Conservation (phyloP, 257 asterid genomes). For the Ocimum tenuiflorum region DNA sequence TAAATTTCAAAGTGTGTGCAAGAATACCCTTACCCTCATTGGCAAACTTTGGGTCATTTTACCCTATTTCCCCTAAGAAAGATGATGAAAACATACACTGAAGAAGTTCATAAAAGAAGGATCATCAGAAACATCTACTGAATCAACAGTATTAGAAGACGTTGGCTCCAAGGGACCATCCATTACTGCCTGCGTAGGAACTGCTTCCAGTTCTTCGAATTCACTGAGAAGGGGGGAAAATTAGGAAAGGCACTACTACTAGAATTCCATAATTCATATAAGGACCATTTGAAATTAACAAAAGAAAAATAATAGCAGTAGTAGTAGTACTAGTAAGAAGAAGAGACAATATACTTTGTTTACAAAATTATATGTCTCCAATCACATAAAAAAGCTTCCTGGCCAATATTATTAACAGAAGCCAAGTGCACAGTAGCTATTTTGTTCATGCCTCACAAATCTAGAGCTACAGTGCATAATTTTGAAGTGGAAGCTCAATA, state of each 20-base stretch:
- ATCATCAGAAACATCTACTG: slow-evolving; percentile 56
- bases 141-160: slow-evolving; percentile 40
- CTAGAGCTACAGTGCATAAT: background rate
- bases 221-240: slow-evolving; percentile 40
- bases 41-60: no score
- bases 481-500: background rate
- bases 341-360: background rate
- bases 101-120: slow-evolving; percentile 77
- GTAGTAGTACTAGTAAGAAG: no score
- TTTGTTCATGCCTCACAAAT: background rate
- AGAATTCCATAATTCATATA: background rate
- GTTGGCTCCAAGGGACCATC: slow-evolving; percentile 88
- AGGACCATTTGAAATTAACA: background rate
- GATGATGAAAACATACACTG: slow-evolving; percentile 61
- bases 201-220: slow-evolving; percentile 92
- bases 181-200: slow-evolving; percentile 72
- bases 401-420: background rate
- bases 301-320: background rate
- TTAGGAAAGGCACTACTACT: background rate
- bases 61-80: no score
- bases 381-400: background rate
- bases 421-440: background rate
- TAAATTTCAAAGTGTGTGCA: no score
- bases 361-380: background rate
- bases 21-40: no score